These are phyloP conservation scores for Tetrapisispora arboricola DNA, from an alignment of 805 yeast genomes.

Conservation along the genomic window DNA sequence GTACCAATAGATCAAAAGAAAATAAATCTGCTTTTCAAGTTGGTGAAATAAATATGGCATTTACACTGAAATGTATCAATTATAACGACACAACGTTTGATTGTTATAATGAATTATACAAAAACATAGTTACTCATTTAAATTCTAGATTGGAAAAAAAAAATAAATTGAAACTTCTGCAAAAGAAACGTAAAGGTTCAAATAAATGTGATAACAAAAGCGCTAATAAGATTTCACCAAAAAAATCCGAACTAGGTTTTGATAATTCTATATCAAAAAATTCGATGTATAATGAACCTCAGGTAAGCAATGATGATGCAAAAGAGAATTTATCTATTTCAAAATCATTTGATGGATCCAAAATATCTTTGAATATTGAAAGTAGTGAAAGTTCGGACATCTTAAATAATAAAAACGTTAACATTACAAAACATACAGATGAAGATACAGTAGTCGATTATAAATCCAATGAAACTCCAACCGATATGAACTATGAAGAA, in stretches of 20 bases:
- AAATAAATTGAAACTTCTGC: constrained; percentile 1
- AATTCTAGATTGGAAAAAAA: constrained; percentile 1
- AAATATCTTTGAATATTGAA: no score
- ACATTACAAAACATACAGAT: no score
- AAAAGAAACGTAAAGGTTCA: background rate
- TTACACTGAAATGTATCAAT: constrained; percentile 11
- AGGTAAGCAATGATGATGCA: no score
- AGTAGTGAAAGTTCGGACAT: background rate
- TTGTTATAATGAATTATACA: constrained; percentile 18
- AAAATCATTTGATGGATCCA: no score
- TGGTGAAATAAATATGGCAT: constrained; percentile 21
- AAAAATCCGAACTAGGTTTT: no score
- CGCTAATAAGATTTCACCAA: no score
- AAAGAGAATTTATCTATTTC: no score
- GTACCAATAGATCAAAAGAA: constrained; percentile 1
- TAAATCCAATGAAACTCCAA: background rate
- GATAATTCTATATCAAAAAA: no score
- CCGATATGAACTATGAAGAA: constrained; percentile 3
- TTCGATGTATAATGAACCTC: no score
- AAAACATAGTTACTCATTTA: constrained; percentile 3
- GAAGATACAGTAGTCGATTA: no score
- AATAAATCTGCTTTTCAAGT: constrained; percentile 6
- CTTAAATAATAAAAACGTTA: background rate
- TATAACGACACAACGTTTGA: constrained; percentile 13
- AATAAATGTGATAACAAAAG: background rate